phyloP scores from a whole-genome alignment of 768 basidiomycete species.

The Macrolepiota fuliginosa region DNA sequence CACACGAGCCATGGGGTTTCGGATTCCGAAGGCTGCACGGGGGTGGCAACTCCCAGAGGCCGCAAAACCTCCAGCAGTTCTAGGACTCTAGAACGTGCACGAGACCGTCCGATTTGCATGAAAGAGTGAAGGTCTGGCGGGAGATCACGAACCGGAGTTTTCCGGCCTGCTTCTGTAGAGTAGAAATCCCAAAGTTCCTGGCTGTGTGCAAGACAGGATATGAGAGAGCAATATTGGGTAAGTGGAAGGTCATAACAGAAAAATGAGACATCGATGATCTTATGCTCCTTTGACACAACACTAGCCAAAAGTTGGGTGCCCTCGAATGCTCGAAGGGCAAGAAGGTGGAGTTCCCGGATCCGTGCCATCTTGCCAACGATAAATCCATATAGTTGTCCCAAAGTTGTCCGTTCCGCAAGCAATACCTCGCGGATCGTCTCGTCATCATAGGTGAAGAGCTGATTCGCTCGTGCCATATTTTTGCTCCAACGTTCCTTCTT shows the following conservation, averaged over 20 bases:
- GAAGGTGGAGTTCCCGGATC: conserved; percentile 61
- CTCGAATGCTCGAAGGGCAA: conserved; percentile 48
- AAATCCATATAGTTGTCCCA: conserved; percentile 76
- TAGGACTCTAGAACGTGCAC: conserved; percentile 56
- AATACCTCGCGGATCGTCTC: conserved; percentile 57
- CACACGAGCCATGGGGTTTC: conserved; percentile 45
- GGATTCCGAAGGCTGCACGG: conserved; percentile 47
- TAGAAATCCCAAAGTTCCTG: conserved; percentile 57
- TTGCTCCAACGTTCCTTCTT: conserved; percentile 43
- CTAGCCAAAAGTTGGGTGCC: conserved; percentile 31
- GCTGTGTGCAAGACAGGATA: conserved; percentile 54
- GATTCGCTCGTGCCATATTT: conserved; percentile 42
- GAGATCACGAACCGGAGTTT: conserved; percentile 51
- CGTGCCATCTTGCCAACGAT: conserved; percentile 65
- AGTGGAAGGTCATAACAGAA: conserved; percentile 67
- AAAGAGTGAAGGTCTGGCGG: conserved; percentile 46
- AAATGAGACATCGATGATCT: conserved; percentile 58
- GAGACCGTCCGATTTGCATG: conserved; percentile 58
- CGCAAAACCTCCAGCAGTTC: conserved; percentile 61
- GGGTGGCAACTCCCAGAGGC: conserved; percentile 55
- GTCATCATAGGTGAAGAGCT: conserved; percentile 54
- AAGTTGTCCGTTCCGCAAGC: conserved; percentile 64
- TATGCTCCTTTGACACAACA: conserved; percentile 50
- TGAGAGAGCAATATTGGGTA: conserved; percentile 59
- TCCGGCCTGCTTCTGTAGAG: conserved; percentile 41